phyloP scores from a whole-genome alignment of 345 rosid species.

The Erucastrum elatum region DNA sequence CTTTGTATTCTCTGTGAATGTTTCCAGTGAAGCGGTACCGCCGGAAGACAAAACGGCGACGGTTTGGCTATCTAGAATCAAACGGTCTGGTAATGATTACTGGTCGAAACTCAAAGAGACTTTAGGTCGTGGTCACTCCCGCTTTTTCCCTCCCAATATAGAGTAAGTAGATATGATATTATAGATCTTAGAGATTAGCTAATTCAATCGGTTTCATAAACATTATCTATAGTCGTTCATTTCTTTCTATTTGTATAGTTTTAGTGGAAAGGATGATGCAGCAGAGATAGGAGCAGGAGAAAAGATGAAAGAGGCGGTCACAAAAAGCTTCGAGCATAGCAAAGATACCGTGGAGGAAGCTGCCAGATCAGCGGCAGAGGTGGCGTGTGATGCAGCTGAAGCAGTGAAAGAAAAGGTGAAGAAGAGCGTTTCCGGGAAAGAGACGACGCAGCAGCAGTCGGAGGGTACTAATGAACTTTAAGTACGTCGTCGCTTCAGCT shows the following conservation, averaged over 20 bases:
- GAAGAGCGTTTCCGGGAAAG: conserved; percentile 23
- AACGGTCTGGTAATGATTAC: conserved; percentile 20
- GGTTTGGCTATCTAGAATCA: conserved; percentile 29
- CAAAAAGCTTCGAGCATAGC: conserved; percentile 36
- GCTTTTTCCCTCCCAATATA: conserved; percentile 35
- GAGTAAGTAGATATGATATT: conserved; percentile 23
- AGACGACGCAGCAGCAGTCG: not conserved
- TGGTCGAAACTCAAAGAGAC: conserved; percentile 37
- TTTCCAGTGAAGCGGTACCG: conserved; percentile 25
- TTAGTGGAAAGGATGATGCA: conserved; percentile 32
- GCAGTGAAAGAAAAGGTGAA: conserved; percentile 26
- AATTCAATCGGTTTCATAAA: not conserved
- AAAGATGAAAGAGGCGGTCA: conserved; percentile 37
- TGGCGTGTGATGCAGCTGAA: conserved; percentile 20
- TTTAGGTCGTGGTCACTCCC: conserved; percentile 32
- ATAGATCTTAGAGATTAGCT: not conserved
- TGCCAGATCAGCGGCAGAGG: conserved; percentile 43
- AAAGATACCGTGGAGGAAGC: conserved; percentile 39
- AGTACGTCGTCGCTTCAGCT: not conserved
- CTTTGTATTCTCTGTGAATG: conserved; percentile 5
- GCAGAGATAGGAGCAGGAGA: conserved; percentile 23
- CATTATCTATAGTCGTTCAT: not conserved
- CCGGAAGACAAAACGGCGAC: conserved; percentile 29
- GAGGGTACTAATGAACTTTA: conserved; percentile 20
- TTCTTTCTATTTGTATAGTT: conserved; percentile 7